phyloP scores from a whole-genome alignment of 2,329 filamentous ascomycete species.

The Venturia pyrina region DNA sequence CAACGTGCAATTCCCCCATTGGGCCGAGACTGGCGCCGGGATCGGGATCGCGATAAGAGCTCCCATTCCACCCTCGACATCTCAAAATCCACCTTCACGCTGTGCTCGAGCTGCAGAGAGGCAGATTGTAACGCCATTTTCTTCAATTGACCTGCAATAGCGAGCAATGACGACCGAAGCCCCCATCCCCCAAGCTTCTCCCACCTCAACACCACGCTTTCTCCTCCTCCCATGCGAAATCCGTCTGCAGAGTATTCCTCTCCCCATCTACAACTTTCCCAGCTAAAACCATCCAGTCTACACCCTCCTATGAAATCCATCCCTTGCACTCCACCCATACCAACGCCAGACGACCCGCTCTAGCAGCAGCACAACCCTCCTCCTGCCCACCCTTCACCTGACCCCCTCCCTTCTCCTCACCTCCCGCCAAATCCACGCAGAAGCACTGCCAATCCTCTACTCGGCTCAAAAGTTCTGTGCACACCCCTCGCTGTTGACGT shows the following conservation, averaged over 20 bases:
- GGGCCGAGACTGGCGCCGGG: neutral
- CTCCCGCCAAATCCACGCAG: constrained; percentile 30
- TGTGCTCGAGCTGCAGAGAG: neutral
- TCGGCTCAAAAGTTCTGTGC: constrained; percentile 40
- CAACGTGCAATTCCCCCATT: neutral
- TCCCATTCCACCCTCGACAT: neutral
- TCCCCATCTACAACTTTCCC: constrained; percentile 19
- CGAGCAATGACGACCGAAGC: neutral
- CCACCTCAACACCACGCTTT: constrained; percentile 17
- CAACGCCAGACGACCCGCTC: constrained; percentile 19
- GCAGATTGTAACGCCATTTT: too few species aligned
- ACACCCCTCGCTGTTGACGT: constrained; percentile 35
- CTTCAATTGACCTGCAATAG: too few species aligned
- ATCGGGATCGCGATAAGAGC: neutral
- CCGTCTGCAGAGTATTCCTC: constrained; percentile 44
- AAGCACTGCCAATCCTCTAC: constrained; percentile 38
- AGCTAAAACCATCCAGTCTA: neutral
- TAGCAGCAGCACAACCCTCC: constrained; percentile 15
- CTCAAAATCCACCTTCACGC: neutral
- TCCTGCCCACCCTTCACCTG: constrained; percentile 19
- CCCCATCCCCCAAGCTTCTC: neutral
- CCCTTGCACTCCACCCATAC: constrained; percentile 13
- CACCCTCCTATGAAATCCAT: neutral
- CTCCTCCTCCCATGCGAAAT: constrained; percentile 49
- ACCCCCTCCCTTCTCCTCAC: constrained; percentile 32